Conservation (phyloP, 768 basidiomycete species). For the Podaxis sp. region DNA sequence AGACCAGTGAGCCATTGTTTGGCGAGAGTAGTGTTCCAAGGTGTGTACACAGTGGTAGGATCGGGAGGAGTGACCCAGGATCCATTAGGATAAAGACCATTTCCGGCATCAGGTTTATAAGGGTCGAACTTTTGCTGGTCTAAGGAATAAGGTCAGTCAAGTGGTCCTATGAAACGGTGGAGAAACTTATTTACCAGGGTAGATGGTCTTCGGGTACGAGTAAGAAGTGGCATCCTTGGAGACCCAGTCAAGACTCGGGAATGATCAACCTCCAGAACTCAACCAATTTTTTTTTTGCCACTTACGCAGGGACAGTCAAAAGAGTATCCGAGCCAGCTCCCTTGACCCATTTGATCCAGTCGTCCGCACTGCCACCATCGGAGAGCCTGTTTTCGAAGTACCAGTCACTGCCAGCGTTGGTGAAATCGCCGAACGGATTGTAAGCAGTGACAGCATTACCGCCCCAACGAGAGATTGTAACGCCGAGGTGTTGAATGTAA, state of each 20-base stretch:
- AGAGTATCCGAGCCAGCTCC: slow-evolving; percentile 38
- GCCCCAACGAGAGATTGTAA: slow-evolving; percentile 50
- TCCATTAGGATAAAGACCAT: slow-evolving; percentile 46
- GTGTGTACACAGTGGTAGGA: slow-evolving; percentile 35
- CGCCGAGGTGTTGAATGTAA: slow-evolving; percentile 44
- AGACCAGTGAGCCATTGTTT: slow-evolving; percentile 41
- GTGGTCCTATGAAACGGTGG: background rate
- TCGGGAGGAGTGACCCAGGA: slow-evolving; percentile 35
- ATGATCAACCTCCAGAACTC: background rate
- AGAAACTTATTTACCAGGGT: slow-evolving; percentile 32
- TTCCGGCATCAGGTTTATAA: slow-evolving; percentile 43
- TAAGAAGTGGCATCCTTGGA: slow-evolving; percentile 50
- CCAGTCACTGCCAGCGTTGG: slow-evolving; percentile 53
- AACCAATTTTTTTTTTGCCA: background rate
- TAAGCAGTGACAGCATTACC: slow-evolving; percentile 54
- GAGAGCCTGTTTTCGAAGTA: slow-evolving; percentile 50
- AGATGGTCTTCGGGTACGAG: slow-evolving; percentile 40
- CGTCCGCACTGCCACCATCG: slow-evolving; percentile 30
- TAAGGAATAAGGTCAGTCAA: slow-evolving; percentile 14
- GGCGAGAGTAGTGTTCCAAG: slow-evolving; percentile 44
- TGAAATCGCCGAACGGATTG: slow-evolving; percentile 46
- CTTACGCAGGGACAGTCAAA: slow-evolving; percentile 49
- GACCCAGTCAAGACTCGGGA: slow-evolving; percentile 48
- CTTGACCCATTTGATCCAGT: slow-evolving; percentile 44
- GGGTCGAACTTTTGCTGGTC: slow-evolving; percentile 43